Conservation (phyloP, 768 basidiomycete species). For the Clavaria fumosa region DNA sequence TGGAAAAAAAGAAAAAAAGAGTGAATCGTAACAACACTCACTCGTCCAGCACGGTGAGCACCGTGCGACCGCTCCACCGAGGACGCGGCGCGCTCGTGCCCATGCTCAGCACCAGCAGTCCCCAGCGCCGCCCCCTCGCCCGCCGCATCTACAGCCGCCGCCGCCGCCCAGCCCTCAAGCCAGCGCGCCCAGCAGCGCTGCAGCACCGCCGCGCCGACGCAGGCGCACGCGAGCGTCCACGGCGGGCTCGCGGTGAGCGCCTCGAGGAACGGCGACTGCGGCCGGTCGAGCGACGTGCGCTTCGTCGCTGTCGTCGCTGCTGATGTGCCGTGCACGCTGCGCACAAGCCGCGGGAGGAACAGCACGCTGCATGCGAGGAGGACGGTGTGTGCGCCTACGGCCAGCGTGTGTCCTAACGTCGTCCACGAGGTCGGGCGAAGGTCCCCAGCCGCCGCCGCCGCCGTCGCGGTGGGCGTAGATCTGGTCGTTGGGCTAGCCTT, state of each 20-base stretch:
- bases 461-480: too few relatives aligned
- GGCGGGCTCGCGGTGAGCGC: conserved; percentile 46
- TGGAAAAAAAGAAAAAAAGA: too few relatives aligned
- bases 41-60: too few relatives aligned
- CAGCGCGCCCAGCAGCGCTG: conserved; percentile 63
- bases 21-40: too few relatives aligned
- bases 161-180: conserved; percentile 43
- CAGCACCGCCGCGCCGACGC: conserved; percentile 35
- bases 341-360: conserved; percentile 62
- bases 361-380: conserved; percentile 52
- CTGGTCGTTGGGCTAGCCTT: too few relatives aligned
- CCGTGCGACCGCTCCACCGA: too few relatives aligned
- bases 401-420: conserved; percentile 51
- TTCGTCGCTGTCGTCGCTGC: conserved; percentile 21
- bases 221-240: conserved; percentile 41
- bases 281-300: conserved; percentile 36
- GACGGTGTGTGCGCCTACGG: conserved; percentile 50
- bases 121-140: conserved; percentile 29
- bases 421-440: too few relatives aligned
- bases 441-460: too few relatives aligned
- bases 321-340: conserved; percentile 31
- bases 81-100: too few relatives aligned
- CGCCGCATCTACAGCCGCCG: conserved; percentile 24
- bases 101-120: too few relatives aligned
- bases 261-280: conserved; percentile 57